Evolutionary conservation across 768 basidiomycete genomes (phyloP).

Genomic region (Pleurotus cornucopiae): DNA sequence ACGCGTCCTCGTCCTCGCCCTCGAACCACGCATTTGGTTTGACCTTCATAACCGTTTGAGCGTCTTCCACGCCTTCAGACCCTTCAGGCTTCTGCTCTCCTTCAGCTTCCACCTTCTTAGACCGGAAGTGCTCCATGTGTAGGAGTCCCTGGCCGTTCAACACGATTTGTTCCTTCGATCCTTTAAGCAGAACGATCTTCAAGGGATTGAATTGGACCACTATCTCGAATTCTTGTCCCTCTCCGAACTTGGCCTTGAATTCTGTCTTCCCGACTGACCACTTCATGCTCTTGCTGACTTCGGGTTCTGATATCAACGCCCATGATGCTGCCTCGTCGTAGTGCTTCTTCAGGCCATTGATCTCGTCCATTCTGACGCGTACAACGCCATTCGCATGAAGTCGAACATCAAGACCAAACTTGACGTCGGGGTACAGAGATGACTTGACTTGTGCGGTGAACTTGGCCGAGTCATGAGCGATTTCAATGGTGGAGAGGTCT

Average conservation of each 20-base stretch:
- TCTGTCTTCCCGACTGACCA: constrained; percentile 68
- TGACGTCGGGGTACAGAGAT: constrained; percentile 77
- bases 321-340: constrained; percentile 92
- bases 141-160: constrained; percentile 86
- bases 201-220: constrained; percentile 74
- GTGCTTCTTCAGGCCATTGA: constrained; percentile 70
- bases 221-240: constrained; percentile 59
- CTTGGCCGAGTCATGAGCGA: constrained; percentile 48
- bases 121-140: constrained; percentile 98
- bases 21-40: constrained; percentile 80
- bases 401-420: constrained; percentile 77
- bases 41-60: constrained; percentile 50
- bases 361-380: constrained; percentile 90
- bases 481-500: constrained; percentile 47
- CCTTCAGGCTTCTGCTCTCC: constrained; percentile 39
- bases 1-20: constrained; percentile 76
- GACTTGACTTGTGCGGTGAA: constrained; percentile 79
- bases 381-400: constrained; percentile 87
- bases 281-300: constrained; percentile 49
- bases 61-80: constrained; percentile 36
- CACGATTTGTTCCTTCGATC: constrained; percentile 80
- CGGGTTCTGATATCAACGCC: constrained; percentile 77
- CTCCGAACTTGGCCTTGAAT: constrained; percentile 61
- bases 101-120: constrained; percentile 39
- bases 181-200: constrained; percentile 63